Evolutionary conservation across 306 rosid species (phyloP).

Genomic region (Argentina anserina): DNA sequence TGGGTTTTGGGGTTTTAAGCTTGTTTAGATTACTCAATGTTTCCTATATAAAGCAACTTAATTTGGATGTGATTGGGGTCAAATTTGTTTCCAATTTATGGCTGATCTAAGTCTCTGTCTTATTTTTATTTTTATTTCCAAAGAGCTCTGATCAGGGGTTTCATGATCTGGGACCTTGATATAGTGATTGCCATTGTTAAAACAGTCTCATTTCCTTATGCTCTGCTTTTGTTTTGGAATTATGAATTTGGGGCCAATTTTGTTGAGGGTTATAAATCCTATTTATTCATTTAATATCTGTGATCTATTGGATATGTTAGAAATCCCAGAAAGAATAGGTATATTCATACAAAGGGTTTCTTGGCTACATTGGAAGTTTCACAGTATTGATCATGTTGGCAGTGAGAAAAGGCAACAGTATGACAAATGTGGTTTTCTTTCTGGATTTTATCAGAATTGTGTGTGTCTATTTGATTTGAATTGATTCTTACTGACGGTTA

Average conservation of each 20-base stretch:
- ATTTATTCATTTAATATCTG: not conserved
- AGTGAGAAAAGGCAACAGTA: no score
- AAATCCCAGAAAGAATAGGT: not conserved
- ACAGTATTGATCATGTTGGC: not conserved
- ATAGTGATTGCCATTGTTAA: not conserved
- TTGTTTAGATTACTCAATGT: constrained; percentile 8
- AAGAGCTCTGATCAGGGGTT: constrained; percentile 16
- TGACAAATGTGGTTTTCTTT: no score
- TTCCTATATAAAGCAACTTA: constrained; percentile 2
- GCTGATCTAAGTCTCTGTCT: constrained; percentile 13
- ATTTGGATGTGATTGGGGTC: constrained; percentile 17
- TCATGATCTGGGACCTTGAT: constrained; percentile 7
- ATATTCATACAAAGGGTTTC: not conserved
- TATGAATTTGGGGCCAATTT: not conserved
- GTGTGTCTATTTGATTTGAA: constrained; percentile 3
- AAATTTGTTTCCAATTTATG: constrained; percentile 8
- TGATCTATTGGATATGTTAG: constrained; percentile 1
- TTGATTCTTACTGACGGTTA: constrained; percentile 1
- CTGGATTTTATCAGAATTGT: constrained; percentile 6
- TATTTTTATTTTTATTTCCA: not conserved
- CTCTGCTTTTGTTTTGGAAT: not conserved
- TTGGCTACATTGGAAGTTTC: no score
- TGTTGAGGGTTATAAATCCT: not conserved
- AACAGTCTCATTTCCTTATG: not conserved
- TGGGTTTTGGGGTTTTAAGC: constrained; percentile 22